Evolutionary conservation across 2,329 filamentous ascomycete genomes (phyloP).

Genomic region (Bertia moriformis): DNA sequence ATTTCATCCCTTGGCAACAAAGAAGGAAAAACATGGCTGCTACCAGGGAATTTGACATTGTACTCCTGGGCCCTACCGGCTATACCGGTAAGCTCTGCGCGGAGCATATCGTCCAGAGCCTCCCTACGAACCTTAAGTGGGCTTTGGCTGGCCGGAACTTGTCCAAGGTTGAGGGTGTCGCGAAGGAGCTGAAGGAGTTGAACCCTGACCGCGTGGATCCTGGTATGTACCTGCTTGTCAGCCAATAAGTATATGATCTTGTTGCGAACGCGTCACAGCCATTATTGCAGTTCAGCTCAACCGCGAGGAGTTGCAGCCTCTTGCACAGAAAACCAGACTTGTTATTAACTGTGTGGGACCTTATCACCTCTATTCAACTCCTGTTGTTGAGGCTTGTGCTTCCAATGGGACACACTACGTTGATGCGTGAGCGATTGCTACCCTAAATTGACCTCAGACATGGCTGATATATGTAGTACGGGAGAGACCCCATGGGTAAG

Average conservation of each 20-base stretch:
- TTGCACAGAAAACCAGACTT: constrained; percentile 25
- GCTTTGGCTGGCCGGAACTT: constrained; percentile 73
- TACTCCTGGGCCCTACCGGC: constrained; percentile 45
- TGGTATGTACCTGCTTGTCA: constrained; percentile 28
- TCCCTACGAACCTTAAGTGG: constrained; percentile 73
- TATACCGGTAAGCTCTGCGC: constrained; percentile 71
- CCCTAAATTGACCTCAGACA: constrained; percentile 4
- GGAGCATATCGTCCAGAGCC: constrained; percentile 56
- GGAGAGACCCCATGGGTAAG: constrained; percentile 51
- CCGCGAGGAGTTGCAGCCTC: not conserved
- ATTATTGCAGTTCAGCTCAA: not conserved
- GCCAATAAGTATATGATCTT: not conserved
- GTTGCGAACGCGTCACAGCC: not conserved
- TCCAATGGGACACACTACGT: constrained; percentile 52
- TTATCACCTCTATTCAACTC: constrained; percentile 45
- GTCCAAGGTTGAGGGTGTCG: constrained; percentile 57
- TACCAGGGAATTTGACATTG: constrained; percentile 34
- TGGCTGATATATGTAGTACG: constrained; percentile 23
- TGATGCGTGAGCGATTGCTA: constrained; percentile 31
- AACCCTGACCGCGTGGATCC: constrained; percentile 59
- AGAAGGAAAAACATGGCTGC: not conserved
- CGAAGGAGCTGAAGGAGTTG: constrained; percentile 47
- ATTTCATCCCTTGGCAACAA: no score
- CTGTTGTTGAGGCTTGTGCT: constrained; percentile 49
- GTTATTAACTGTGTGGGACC: constrained; percentile 47